phyloP scores from a whole-genome alignment of 2,329 filamentous ascomycete species.

The Diatrype stigma region DNA sequence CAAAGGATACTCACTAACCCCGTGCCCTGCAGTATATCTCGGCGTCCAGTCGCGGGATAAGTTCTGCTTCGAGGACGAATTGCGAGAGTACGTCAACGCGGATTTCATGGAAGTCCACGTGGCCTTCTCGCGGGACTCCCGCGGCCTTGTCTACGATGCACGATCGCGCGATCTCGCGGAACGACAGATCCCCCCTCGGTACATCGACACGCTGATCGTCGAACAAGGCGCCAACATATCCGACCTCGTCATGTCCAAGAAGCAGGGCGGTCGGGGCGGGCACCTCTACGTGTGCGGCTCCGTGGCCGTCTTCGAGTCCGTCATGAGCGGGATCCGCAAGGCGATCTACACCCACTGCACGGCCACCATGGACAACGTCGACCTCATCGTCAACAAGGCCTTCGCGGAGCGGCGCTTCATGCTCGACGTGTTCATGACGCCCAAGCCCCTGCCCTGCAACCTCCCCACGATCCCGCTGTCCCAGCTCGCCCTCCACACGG shows the following conservation, averaged over 20 bases:
- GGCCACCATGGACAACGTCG: slow-evolving; percentile 47
- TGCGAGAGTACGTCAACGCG: slow-evolving; percentile 40
- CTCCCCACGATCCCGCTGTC: slow-evolving; percentile 46
- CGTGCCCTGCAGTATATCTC: slow-evolving; percentile 45
- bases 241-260: slow-evolving; percentile 54
- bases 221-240: slow-evolving; percentile 48
- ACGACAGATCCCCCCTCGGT: slow-evolving; percentile 44
- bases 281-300: slow-evolving; percentile 48
- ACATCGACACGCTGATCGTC: slow-evolving; percentile 48
- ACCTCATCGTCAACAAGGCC: slow-evolving; percentile 46
- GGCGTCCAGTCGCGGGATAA: slow-evolving; percentile 50
- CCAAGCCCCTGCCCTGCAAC: slow-evolving; percentile 47
- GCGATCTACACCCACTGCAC: slow-evolving; percentile 51
- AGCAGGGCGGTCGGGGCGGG: slow-evolving; percentile 45
- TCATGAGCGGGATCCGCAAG: slow-evolving; percentile 52
- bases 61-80: slow-evolving; percentile 46
- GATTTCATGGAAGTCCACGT: slow-evolving; percentile 49
- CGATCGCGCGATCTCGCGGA: slow-evolving; percentile 41
- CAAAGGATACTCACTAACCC: slow-evolving; percentile 21
- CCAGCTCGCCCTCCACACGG: slow-evolving; percentile 45
- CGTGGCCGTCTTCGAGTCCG: slow-evolving; percentile 46
- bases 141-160: slow-evolving; percentile 43
- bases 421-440: slow-evolving; percentile 55
- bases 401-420: slow-evolving; percentile 54
- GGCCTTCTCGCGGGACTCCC: slow-evolving; percentile 47